Base-by-base conservation (phyloP, 495 filamentous ascomycete genomes). In the Penicillium waksmanii region DNA sequence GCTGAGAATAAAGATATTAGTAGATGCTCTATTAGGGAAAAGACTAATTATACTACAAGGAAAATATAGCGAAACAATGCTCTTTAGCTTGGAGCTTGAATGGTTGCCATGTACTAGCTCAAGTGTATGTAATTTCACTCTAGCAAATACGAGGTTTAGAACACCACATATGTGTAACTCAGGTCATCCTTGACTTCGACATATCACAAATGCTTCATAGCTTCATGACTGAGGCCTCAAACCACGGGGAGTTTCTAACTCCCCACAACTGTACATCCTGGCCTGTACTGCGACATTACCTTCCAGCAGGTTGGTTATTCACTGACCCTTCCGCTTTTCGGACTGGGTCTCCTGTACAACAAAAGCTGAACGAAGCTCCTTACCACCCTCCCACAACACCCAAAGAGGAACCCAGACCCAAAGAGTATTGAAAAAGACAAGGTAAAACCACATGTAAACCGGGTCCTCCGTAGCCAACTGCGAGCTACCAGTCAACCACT, bases 391-490 rank as follows among this genome's bases (percentile, higher is more conserved):
- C 59, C 79, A 89, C 65, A 96, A 73, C 23, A 93, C 82, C 81
- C 91, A 96, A 11, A 87, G 47, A 1, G 93, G 93, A 56, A 92
- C 77, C 62, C 84, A 82, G 25, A 97, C 92, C 93, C 93, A 97
- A 15, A 97, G 80, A 50, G 81, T 87, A 68, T 97, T 97, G 77
- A 97, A 97, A 76, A 96, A 96, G 63, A 90, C 79, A 53, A 98
- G 74, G 67, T 96, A 97, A 11, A 97, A 76, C 91, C 91, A 88
- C 63, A 89, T 69, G 66, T 93, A 96, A 82, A 97, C 93, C 60
- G 84, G 89, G 64, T 96, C 93, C 58, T 83, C 85, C 0, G 85
- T 89, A 63, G 93, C 87, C 64, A 98, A 80, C 72, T 91, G 91
- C 58, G 84, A 71, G 57, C 80, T 90, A 2, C 87, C 89, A 4